A percentile compares a stretch with the other conserved stretches of the same genome.
These are phyloP conservation scores for Leishmania lainsoni DNA, from an alignment of 208 protist species.

Conservation along the genomic window DNA sequence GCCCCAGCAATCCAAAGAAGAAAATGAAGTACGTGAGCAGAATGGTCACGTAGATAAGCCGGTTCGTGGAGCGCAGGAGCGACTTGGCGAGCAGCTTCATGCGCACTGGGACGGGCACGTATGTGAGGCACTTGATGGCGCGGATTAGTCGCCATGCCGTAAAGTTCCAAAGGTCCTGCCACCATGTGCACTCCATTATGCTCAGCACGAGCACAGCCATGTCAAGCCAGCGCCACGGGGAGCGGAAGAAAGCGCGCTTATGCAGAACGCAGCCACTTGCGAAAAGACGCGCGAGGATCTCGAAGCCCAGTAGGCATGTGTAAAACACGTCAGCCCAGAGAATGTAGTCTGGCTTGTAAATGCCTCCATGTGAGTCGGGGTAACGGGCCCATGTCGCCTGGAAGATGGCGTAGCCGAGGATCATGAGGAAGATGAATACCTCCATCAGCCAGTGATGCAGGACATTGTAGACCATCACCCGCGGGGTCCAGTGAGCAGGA, in stretches of 20 bases:
- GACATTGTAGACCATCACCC: conserved; percentile 90
- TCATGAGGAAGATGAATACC: conserved; percentile 69
- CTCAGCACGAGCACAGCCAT: conserved; percentile 82
- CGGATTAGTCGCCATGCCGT: conserved; percentile 88
- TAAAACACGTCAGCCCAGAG: conserved; percentile 90
- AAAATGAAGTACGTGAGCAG: conserved; percentile 86
- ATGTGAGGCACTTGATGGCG: conserved; percentile 79
- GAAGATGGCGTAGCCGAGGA: conserved; percentile 87
- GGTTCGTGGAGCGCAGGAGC: conserved; percentile 81
- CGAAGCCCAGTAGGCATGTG: conserved; percentile 76
- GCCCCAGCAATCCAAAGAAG: conserved; percentile 86
- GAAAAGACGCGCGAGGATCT: conserved; percentile 85
- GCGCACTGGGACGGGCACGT: conserved; percentile 72
- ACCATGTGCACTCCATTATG: conserved; percentile 77
- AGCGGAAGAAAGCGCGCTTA: conserved; percentile 82
- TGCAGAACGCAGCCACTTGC: conserved; percentile 82
- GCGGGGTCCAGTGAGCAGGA: conserved; percentile 76
- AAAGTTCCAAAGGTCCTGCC: conserved; percentile 82
- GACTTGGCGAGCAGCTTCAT: conserved; percentile 89
- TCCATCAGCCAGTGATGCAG: conserved; percentile 91
- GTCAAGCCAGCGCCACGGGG: conserved; percentile 93
- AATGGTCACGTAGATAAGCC: conserved; percentile 67
- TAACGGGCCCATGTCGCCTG: conserved; percentile 81
- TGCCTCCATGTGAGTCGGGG: conserved; percentile 32
- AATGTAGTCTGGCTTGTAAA: conserved; percentile 66